Evolutionary conservation across 176 grass and related monocot species (phyloP), one percentile per base, ranked within the genome.

Genomic region (Aegilops tauschii): DNA sequence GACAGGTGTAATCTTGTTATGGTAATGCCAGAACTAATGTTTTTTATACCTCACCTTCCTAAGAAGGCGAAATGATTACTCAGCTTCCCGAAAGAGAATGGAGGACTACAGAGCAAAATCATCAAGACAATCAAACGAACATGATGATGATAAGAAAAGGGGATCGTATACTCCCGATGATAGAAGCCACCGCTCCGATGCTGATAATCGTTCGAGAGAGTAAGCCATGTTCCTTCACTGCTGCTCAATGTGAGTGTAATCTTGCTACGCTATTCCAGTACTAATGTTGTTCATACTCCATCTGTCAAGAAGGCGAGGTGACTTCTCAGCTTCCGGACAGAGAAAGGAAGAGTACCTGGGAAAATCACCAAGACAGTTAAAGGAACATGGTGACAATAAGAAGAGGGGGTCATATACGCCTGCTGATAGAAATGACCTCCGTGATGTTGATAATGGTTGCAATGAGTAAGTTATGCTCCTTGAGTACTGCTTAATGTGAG

Each of bases 381-480:
- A 73, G 21, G 70, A 73, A 27, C 70, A 73, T 45, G 39, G 23
- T 25, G 39, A 40, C 20, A 42, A 73, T 45, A 73, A 44, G 21
- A 73, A 73, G 70, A 42, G 39, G 12, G 39, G 36, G 27, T 74
- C 71, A 27, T 28, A 76, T 76, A 44, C 73, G 40, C 25, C 44
- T 17, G 42, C 16, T 76, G 73, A 76, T 76, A 76, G 73, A 76
- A 50, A 76, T 50, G 73, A 50, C 25, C 25, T 23, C 42, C 72
- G 13, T 49, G 72, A 50, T 50, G 42, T 23, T 52, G 27, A 52
- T 76, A 52, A 52, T 50, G 27, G 12, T 52, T 10, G 14, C 73
- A 76, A 18, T 10, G 45, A 76, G 73, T 76, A 76, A 76, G 73
- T 76, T 52, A 27, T 50, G 73, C 7, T 52, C 73, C 73, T 76